Evolutionary conservation across 495 filamentous ascomycete species (phyloP), one percentile per base, ranked within the genome.

Genomic region (Clohesyomyces aquaticus): DNA sequence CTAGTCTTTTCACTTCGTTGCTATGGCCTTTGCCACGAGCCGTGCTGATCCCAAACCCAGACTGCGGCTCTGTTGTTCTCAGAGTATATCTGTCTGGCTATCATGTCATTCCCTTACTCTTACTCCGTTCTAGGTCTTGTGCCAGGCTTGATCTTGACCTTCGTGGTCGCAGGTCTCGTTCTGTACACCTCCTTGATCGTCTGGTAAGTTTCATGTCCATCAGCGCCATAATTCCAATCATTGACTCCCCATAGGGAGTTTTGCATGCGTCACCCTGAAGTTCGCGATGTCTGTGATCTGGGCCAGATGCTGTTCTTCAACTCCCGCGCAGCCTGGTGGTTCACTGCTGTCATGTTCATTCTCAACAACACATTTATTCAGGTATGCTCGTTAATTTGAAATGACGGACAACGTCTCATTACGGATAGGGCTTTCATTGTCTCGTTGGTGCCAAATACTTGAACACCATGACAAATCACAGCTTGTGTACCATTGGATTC

Each of bases 101-200:
- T 95, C 70, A 96, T 96, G 91, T 93, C 89, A 21, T 95, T 95
- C 71, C 91, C 91, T 0, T 94, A 87, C 80, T 93, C 90, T 0
- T 96, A 96, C 76, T 90, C 90, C 8, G 78, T 91, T 35, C 82
- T 96, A 21, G 91, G 91, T 10, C 81, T 96, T 25, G 89, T 94
- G n/a, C 91, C 91, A 0, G 91, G 91, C 43, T 72, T 96, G 62
- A 93, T 96, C 61, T 70, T 94, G 66, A 96, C 91, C 0, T 80
- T 90, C 2, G 83, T 91, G 26, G 82, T 91, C 53, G 90, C 91
- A 8, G 81, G 70, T 18, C 69, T 90, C 21, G 91, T 96, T 9
- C 75, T 94, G 12, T 96, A 96, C 70, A 96, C 91, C 0, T 93
- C 90, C n/a, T 74, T 94, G 43, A 82, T 89, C 41, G 76, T 91